These are phyloP conservation scores for Helotiales sp. DNA, from an alignment of 2,329 filamentous ascomycete species.

Conservation along the genomic window DNA sequence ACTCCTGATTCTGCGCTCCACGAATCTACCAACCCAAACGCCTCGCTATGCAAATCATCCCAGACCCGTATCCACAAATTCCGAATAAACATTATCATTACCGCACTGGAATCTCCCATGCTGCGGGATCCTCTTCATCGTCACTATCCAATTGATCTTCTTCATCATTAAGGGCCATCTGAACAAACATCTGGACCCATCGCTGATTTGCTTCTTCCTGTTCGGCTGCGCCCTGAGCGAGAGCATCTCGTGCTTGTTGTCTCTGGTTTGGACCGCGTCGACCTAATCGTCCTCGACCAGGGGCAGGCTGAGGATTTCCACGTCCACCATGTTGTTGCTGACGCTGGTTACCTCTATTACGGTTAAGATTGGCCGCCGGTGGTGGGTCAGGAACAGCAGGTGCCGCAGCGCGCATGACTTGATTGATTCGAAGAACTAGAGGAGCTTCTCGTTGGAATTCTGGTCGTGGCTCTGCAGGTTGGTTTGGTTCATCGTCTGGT, in stretches of 20 bases:
- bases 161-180: slow-evolving; percentile 37
- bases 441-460: slow-evolving; percentile 34
- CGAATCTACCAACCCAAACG: background rate
- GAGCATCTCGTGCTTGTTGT: slow-evolving; percentile 12
- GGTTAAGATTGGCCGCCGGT: slow-evolving; percentile 11
- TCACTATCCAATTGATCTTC: slow-evolving; percentile 40
- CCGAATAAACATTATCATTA: background rate
- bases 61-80: background rate
- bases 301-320: background rate
- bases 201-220: slow-evolving; percentile 29
- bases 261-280: slow-evolving; percentile 1
- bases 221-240: slow-evolving; percentile 9
- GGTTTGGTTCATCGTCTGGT: slow-evolving; percentile 11
- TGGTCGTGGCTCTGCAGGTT: slow-evolving; percentile 11
- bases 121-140: slow-evolving; percentile 46
- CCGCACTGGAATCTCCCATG: slow-evolving; percentile 42
- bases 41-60: slow-evolving; percentile 1
- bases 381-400: slow-evolving; percentile 25
- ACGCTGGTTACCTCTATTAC: slow-evolving; percentile 1
- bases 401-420: slow-evolving; percentile 24
- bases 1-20: background rate
- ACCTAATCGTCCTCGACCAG: slow-evolving; percentile 2
- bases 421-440: slow-evolving; percentile 35
- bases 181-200: slow-evolving; percentile 37
- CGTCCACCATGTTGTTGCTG: slow-evolving; percentile 6